A percentile compares a stretch with the other conserved stretches of the same genome.
Evolutionary conservation across 2,329 filamentous ascomycete species (phyloP).

Genomic region (Chaetomiaceae sp.): DNA sequence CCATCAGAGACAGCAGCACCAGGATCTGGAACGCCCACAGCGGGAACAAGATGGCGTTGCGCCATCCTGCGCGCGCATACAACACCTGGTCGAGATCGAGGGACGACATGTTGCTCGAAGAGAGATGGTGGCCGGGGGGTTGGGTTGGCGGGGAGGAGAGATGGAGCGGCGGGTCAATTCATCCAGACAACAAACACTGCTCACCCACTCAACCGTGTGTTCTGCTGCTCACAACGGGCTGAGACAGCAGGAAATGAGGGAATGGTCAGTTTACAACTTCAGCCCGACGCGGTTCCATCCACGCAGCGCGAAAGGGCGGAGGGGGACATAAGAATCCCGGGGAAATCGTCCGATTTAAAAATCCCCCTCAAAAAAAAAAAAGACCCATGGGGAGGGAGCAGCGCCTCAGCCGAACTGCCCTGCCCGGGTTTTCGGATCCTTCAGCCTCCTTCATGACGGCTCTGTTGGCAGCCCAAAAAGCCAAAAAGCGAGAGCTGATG

Average conservation of each 20-base stretch:
- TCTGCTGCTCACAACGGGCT: too few species aligned
- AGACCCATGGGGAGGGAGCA: not conserved
- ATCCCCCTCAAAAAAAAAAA: too few species aligned
- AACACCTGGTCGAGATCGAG: constrained; percentile 46
- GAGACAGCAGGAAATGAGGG: too few species aligned
- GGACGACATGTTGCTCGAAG: constrained; percentile 20
- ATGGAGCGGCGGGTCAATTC: not conserved
- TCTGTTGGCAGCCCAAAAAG: constrained; percentile 2
- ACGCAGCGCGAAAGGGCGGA: too few species aligned
- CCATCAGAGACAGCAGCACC: constrained; percentile 43
- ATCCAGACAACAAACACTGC: too few species aligned
- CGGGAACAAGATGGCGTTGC: constrained; percentile 42
- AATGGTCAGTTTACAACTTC: too few species aligned
- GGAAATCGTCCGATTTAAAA: too few species aligned
- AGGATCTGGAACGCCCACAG: constrained; percentile 46
- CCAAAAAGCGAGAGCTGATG: not conserved
- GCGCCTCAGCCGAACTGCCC: not conserved
- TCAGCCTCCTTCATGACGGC: constrained; percentile 12
- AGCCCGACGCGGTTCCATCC: too few species aligned
- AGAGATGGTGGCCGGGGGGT: not conserved
- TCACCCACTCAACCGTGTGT: not conserved
- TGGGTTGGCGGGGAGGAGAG: not conserved
- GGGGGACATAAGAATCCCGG: too few species aligned
- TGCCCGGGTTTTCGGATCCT: not conserved
- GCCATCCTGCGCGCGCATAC: constrained; percentile 50